Percentiles rank a stretch among this genome's conserved stretches.
Conservation (phyloP, 2,329 filamentous ascomycete species). For the Tothia fuscella region DNA sequence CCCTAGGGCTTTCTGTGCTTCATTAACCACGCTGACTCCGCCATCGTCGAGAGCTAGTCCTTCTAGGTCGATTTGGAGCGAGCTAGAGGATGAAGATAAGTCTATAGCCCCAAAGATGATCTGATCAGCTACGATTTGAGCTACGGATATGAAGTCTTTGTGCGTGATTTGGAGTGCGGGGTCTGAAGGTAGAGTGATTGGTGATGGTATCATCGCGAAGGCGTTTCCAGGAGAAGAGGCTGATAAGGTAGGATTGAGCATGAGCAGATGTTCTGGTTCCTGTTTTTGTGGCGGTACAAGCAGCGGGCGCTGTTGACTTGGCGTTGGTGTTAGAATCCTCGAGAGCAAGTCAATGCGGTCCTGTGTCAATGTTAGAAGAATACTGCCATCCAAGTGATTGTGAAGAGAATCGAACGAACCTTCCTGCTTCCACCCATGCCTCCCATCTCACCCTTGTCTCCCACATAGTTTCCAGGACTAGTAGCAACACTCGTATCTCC, state of each 20-base stretch:
- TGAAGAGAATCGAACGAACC: background rate
- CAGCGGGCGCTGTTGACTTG: background rate
- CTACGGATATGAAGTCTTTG: slow-evolving; percentile 52
- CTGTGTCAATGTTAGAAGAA: background rate
- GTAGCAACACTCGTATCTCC: slow-evolving; percentile 1
- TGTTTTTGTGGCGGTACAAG: background rate
- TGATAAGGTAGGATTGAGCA: background rate
- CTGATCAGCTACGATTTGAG: slow-evolving; percentile 62
- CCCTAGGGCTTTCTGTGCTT: no score
- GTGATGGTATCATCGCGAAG: background rate
- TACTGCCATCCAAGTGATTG: background rate
- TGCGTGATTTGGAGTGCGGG: slow-evolving; percentile 25
- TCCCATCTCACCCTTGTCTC: background rate
- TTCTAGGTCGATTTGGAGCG: no score
- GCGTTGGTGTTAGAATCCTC: background rate
- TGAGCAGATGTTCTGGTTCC: background rate
- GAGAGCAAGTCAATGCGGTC: slow-evolving; percentile 1
- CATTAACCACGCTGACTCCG: no score
- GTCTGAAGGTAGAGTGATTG: background rate
- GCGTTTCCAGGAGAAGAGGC: background rate
- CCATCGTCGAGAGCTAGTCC: no score
- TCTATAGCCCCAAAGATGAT: slow-evolving; percentile 34
- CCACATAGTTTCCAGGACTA: background rate
- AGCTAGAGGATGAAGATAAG: no score
- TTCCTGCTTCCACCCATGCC: background rate